phyloP scores from a whole-genome alignment of 345 rosid species.

The Salix suchowensis region DNA sequence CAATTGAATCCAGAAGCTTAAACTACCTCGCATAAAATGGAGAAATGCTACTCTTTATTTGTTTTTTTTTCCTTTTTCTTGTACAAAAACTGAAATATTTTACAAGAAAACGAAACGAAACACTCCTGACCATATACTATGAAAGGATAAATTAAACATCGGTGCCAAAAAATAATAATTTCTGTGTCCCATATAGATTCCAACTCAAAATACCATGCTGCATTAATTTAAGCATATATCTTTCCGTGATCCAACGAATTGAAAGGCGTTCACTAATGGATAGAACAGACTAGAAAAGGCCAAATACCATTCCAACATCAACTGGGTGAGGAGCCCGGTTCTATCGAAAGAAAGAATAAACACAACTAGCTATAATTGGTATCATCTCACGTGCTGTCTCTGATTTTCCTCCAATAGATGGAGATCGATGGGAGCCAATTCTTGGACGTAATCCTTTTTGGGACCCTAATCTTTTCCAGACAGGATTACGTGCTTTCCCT shows the following conservation, averaged over 20 bases:
- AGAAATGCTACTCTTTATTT: background rate
- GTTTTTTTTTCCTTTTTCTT: too few species aligned
- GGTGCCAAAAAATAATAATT: background rate
- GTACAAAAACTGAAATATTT: background rate
- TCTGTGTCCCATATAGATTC: background rate
- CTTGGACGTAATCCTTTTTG: slow-evolving; percentile 12
- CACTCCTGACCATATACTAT: too few species aligned
- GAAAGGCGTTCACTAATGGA: background rate
- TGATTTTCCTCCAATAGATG: background rate
- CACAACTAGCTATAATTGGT: slow-evolving; percentile 1
- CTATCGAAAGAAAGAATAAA: background rate
- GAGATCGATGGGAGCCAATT: background rate
- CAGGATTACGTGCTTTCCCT: slow-evolving; percentile 12
- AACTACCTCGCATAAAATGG: background rate
- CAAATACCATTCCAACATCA: slow-evolving; percentile 4
- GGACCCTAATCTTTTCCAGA: background rate
- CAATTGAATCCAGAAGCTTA: background rate
- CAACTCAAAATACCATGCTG: background rate
- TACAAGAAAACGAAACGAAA: too few species aligned
- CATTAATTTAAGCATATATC: too few species aligned
- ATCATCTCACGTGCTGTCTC: background rate
- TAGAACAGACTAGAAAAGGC: background rate
- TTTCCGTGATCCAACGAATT: background rate
- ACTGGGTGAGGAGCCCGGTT: background rate
- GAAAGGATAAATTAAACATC: background rate